Conservation (phyloP, 2,329 filamentous ascomycete species). For the Aschersonia sp. region DNA sequence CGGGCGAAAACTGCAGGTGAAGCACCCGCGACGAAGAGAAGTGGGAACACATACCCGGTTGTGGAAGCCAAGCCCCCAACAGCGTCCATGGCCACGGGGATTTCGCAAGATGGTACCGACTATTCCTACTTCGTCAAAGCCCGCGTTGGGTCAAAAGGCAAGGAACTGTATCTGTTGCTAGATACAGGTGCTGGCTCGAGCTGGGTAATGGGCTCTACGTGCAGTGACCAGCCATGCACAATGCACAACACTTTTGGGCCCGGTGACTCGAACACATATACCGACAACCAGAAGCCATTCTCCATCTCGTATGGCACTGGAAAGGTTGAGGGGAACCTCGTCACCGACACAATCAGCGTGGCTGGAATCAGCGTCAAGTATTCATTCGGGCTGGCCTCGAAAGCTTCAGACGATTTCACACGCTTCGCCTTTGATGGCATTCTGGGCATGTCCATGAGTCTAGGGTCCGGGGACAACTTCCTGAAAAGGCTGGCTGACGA, state of each 20-base stretch:
- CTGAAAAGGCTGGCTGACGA: constrained; percentile 44
- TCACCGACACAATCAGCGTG: constrained; percentile 51
- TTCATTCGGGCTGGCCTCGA: constrained; percentile 57
- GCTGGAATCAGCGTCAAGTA: constrained; percentile 49
- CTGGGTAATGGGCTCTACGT: constrained; percentile 69
- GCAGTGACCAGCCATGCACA: constrained; percentile 49
- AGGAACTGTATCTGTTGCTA: constrained; percentile 44
- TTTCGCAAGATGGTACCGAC: constrained; percentile 51
- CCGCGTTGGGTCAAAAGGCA: constrained; percentile 37
- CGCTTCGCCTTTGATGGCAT: constrained; percentile 82
- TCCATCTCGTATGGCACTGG: constrained; percentile 66
- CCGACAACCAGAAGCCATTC: constrained; percentile 39
- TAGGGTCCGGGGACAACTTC: constrained; percentile 48
- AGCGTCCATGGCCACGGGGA: constrained; percentile 32
- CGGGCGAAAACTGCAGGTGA: background rate
- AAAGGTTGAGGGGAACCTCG: constrained; percentile 50
- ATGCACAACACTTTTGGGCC: constrained; percentile 57
- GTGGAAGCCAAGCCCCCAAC: constrained; percentile 29
- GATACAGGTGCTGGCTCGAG: constrained; percentile 58
- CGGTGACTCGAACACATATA: constrained; percentile 48
- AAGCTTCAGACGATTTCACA: constrained; percentile 58
- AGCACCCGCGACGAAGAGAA: constrained; percentile 14
- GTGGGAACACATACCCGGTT: constrained; percentile 30
- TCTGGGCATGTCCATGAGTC: constrained; percentile 56
- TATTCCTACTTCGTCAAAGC: constrained; percentile 50